Evolutionary conservation across 2,329 filamentous ascomycete genomes (phyloP).

Genomic region (Coniochaeta pulveracea): DNA sequence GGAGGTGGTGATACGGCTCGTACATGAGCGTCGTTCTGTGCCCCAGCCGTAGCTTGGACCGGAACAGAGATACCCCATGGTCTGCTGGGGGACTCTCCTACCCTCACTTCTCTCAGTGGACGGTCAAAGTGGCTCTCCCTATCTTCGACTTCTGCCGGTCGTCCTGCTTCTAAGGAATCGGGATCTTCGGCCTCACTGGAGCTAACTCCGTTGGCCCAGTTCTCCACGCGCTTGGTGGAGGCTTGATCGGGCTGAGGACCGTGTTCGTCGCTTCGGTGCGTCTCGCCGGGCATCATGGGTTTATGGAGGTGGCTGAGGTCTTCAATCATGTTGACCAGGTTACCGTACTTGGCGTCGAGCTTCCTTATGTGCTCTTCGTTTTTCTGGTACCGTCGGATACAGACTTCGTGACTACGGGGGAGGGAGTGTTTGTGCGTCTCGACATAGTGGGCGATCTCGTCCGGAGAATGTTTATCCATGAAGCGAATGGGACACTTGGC

Average conservation of each 20-base stretch:
- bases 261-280: constrained; percentile 27
- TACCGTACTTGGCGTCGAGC: constrained; percentile 89
- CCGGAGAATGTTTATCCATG: constrained; percentile 81
- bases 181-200: constrained; percentile 15
- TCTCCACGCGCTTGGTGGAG: constrained; percentile 65
- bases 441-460: constrained; percentile 88
- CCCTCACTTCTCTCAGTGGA: constrained; percentile 75
- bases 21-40: constrained; percentile 11
- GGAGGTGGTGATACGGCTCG: constrained; percentile 43
- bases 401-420: constrained; percentile 86
- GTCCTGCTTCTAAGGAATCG: constrained; percentile 14
- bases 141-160: constrained; percentile 36
- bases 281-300: constrained; percentile 61
- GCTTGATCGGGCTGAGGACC: constrained; percentile 35
- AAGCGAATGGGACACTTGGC: constrained; percentile 77
- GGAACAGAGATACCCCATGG: constrained; percentile 90
- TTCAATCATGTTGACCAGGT: constrained; percentile 87
- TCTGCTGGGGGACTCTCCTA: constrained; percentile 85
- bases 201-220: constrained; percentile 73
- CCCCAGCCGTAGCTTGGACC: constrained; percentile 31
- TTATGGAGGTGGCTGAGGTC: constrained; percentile 81
- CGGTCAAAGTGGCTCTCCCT: constrained; percentile 71
- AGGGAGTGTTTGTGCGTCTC: constrained; percentile 93
- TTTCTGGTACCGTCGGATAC: constrained; percentile 78
- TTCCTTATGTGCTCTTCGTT: constrained; percentile 78